Conservation (phyloP, 176 grass and related monocot genomes). For the Zoysia pacifica region DNA sequence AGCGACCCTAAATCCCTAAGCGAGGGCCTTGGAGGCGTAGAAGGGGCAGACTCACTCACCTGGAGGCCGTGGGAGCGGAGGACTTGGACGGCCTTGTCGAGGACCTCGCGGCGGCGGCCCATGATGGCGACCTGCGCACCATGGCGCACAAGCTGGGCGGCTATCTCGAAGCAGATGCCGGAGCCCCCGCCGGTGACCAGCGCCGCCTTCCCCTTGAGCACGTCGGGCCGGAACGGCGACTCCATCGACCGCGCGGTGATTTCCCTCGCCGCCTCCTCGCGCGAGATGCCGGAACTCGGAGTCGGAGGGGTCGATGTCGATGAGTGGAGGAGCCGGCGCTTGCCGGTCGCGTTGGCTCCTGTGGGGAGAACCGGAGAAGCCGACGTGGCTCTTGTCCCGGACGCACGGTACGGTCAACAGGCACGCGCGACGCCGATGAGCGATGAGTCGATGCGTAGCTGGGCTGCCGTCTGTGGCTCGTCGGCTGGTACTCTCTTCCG, state of each 20-base stretch:
- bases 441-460: too few relatives aligned
- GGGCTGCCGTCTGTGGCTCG: too few relatives aligned
- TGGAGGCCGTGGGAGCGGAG: slow-evolving; percentile 64
- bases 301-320: neutral
- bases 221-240: slow-evolving; percentile 75
- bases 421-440: too few relatives aligned
- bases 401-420: too few relatives aligned
- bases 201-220: slow-evolving; percentile 73
- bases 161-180: slow-evolving; percentile 85
- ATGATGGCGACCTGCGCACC: slow-evolving; percentile 79
- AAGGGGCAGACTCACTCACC: slow-evolving; percentile 33
- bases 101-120: slow-evolving; percentile 83
- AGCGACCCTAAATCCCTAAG: neutral
- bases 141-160: slow-evolving; percentile 71
- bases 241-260: slow-evolving; percentile 20
- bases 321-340: neutral
- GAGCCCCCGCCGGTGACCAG: slow-evolving; percentile 87
- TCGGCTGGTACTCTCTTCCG: too few relatives aligned
- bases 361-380: neutral
- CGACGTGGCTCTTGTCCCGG: too few relatives aligned
- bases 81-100: slow-evolving; percentile 71
- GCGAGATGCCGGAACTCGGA: neutral
- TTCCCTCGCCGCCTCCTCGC: neutral
- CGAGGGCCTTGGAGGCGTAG: neutral
- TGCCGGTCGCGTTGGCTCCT: neutral